phyloP scores from a whole-genome alignment of 108 stramenopile species.

The Skeletonema costatum region DNA sequence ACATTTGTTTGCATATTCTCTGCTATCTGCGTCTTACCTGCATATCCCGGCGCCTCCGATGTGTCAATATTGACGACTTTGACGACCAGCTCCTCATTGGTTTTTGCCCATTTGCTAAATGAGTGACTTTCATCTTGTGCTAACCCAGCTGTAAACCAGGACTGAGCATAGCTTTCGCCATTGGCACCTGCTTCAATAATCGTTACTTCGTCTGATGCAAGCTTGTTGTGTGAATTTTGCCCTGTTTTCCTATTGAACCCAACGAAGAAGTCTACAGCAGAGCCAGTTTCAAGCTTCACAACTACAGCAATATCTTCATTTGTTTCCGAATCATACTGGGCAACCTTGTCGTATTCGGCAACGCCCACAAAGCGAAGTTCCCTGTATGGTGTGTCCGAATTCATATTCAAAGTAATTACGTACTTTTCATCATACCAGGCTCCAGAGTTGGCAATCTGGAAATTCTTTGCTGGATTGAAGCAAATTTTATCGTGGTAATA shows the following conservation, averaged over 20 bases:
- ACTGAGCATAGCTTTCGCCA: not conserved
- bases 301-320: not conserved
- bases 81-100: not conserved
- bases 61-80: not conserved
- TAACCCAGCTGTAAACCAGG: no score
- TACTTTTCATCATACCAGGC: conserved; percentile 1
- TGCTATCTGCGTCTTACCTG: not conserved
- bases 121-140: no score
- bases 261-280: not conserved
- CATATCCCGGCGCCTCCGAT: not conserved
- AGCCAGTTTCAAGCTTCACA: not conserved
- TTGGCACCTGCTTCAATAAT: not conserved
- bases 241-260: not conserved
- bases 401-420: not conserved
- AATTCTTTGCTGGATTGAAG: not conserved
- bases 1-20: no score
- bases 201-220: not conserved
- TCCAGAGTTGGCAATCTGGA: not conserved
- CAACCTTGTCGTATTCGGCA: conserved; percentile 2
- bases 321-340: not conserved
- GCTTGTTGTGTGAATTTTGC: not conserved
- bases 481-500: not conserved
- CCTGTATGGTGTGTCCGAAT: not conserved
- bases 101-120: no score
- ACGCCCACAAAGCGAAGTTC: not conserved